Base-by-base conservation (phyloP, 768 basidiomycete genomes). In the Daedaleopsis sinensis region DNA sequence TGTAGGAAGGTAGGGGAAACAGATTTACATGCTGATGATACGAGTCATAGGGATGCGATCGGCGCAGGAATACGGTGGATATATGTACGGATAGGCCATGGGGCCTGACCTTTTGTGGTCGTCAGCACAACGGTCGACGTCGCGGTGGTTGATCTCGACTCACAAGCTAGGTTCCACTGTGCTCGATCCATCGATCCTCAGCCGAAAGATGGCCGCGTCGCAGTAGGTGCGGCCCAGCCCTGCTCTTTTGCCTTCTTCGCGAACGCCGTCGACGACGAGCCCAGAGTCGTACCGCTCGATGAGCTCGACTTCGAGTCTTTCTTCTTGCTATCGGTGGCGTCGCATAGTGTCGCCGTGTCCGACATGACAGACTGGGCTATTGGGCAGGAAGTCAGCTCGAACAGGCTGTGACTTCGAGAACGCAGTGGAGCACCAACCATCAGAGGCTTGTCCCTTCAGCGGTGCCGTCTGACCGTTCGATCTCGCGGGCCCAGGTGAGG, bases 1-100 rank as follows among this genome's bases (percentile, higher is more conserved):
- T 94, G 90, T 94, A 61, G 42, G 42, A 11, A 16, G 16, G 50
- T 21, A 52, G 16, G 50, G n/a, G 10, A 47, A 8, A 36, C n/a
- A 8, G 11, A 9, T 19, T 0, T 50, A 7, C 19, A 19, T 47
- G 44, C 55, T 42, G 16, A 48, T 47, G 32, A 5, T 36, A 50
- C 43, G 44, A 42, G 27, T 32, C 39, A 42, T 42, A 42, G 27
- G 27, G 27, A 32, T 32, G 27, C 27, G 27, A 32, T 32, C 27
- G 27, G 3, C 27, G 27, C 27, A 32, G 27, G 27, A 32, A 32
- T 32, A 32, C 27, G 27, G 27, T 32, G 27, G 27, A 32, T 32
- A 32, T 32, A 32, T 32, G 27, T 32, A 32, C 27, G 27, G 27
- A 32, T 32, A 7, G 27, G 27, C 27, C 27, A 32, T 3, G 3